Evolutionary conservation across 768 basidiomycete genomes (phyloP).

Genomic region (Zangia roseola): DNA sequence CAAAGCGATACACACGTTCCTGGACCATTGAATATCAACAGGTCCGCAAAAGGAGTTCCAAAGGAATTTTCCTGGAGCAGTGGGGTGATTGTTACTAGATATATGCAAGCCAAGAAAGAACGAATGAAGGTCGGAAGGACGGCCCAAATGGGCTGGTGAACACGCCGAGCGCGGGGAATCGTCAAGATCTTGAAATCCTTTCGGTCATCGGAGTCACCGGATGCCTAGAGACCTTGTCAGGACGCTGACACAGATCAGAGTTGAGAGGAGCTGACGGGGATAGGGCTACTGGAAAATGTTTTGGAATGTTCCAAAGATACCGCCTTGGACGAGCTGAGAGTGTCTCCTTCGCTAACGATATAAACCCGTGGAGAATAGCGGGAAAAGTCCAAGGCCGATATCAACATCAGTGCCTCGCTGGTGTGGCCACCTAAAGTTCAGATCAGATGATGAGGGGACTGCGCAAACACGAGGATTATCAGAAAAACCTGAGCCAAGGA

Average conservation of each 20-base stretch:
- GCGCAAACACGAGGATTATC: constrained; percentile 1
- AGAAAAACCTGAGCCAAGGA: constrained; percentile 85
- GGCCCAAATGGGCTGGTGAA: constrained; percentile 77
- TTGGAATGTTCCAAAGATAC: constrained; percentile 53
- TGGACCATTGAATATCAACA: constrained; percentile 90
- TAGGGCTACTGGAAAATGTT: neutral
- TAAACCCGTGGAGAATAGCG: constrained; percentile 81
- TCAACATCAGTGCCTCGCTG: constrained; percentile 73
- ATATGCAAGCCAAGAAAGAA: constrained; percentile 63
- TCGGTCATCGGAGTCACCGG: constrained; percentile 5
- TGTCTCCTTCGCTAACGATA: constrained; percentile 78
- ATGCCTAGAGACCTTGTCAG: constrained; percentile 6
- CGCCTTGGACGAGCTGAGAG: constrained; percentile 73
- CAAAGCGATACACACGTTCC: constrained; percentile 89
- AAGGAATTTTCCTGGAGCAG: constrained; percentile 28
- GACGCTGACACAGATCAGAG: neutral
- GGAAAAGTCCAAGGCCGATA: constrained; percentile 69
- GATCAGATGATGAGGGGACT: constrained; percentile 8
- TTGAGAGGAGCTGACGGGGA: constrained; percentile 15
- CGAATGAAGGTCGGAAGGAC: constrained; percentile 61
- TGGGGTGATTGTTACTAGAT: constrained; percentile 57
- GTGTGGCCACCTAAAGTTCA: constrained; percentile 83
- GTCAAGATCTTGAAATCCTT: constrained; percentile 49
- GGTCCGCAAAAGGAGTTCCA: constrained; percentile 53
- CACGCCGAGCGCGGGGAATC: constrained; percentile 84